These are phyloP conservation scores for Lolium rigidum DNA, from an alignment of 176 grass and related monocot genomes.

Conservation along the genomic window DNA sequence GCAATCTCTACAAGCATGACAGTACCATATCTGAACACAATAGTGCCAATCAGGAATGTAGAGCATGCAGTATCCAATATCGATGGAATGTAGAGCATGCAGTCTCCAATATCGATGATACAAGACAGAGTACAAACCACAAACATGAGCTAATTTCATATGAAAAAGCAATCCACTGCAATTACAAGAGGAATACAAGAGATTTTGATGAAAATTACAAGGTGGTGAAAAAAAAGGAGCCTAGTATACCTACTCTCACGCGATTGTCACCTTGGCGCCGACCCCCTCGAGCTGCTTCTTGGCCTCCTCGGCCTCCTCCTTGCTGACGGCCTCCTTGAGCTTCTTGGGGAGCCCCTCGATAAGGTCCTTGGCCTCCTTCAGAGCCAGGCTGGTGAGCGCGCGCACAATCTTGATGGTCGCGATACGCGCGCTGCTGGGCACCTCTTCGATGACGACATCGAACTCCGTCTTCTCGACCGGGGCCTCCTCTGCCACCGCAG, in stretches of 20 bases:
- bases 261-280: constrained; percentile 80
- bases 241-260: constrained; percentile 66
- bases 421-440: constrained; percentile 78
- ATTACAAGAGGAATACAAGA: constrained; percentile 40
- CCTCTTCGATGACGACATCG: constrained; percentile 83
- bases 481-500: constrained; percentile 38
- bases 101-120: neutral
- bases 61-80: neutral
- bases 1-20: neutral
- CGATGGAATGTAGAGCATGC: no score
- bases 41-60: constrained; percentile 33
- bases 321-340: constrained; percentile 73
- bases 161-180: constrained; percentile 13
- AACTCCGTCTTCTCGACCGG: constrained; percentile 83
- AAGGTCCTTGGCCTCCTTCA: constrained; percentile 91
- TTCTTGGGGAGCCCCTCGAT: constrained; percentile 94
- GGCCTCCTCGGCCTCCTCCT: constrained; percentile 80
- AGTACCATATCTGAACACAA: neutral
- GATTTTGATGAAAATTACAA: constrained; percentile 30
- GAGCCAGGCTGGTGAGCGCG: constrained; percentile 73
- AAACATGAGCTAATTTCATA: constrained; percentile 34
- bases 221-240: neutral
- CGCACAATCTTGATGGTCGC: constrained; percentile 79
- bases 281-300: constrained; percentile 93
- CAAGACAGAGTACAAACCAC: neutral